Base-by-base conservation (phyloP, 495 filamentous ascomycete genomes). In the Aspergillus baeticus region DNA sequence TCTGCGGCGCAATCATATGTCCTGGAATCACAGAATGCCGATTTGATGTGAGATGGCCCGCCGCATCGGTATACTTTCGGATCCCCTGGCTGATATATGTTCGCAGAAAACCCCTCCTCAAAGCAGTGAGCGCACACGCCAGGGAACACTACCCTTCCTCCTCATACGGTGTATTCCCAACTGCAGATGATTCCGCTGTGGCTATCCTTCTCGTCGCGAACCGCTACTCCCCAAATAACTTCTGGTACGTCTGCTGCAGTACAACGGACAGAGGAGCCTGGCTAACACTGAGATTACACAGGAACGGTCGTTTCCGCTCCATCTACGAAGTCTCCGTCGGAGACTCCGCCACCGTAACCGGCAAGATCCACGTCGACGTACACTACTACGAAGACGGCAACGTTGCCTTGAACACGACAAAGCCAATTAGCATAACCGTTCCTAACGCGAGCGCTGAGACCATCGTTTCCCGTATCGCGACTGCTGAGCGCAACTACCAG, bases 371-470 rank as follows among this genome's bases (percentile, higher is more conserved):
- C 74, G 50, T 82, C 67, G 67, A 80, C 70, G 93, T 99, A 42
- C 95, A 99, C 80, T 99, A 99, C 82, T 99, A 98, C 79, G 95
- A 99, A 74, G 95, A 99, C 72, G 95, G 95, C 37, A 99, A 99
- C 65, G 95, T 99, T 41, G 84, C 94, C 2, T 81, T 99, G 39
- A 80, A 90, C 57, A 96, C 92, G 11, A 85, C 78, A 61, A 97
- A 97, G 77, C 79, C 87, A 5, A 63, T 95, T 22, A 73, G 75
- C 22, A 59, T 77, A 3, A 80, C 81, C n/a, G 69, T 90, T 5
- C 69, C 81, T 2, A 82, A 81, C 2, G 72, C 79, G 8, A 84
- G 83, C 3, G 90, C 90, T 6, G 77, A 79, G 6, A 85, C 83
- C 33, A 80, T 98, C 44, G 75, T 87, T 35, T 84, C 81, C 66